Percentiles rank a stretch among this genome's conserved stretches.
These are phyloP conservation scores for Candida sanyaensis DNA, from an alignment of 1,139 yeast genomes.

Conservation along the genomic window DNA sequence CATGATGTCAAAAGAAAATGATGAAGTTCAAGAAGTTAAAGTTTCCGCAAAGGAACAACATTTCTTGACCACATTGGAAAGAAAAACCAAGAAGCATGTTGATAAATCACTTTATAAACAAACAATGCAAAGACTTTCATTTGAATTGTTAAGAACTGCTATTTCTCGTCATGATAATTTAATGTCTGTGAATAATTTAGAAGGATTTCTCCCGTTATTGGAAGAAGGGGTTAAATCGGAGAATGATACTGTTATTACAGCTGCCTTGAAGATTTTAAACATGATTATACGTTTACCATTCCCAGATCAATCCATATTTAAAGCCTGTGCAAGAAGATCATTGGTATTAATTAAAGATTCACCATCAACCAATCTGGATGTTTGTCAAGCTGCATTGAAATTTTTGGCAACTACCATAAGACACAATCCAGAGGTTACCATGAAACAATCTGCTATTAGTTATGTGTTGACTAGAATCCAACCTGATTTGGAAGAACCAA, in stretches of 20 bases:
- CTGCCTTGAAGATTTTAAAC: slow-evolving; percentile 66
- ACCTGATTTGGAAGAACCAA: slow-evolving; percentile 92
- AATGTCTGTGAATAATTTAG: slow-evolving; percentile 58
- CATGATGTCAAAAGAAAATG: slow-evolving; percentile 43
- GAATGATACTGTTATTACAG: slow-evolving; percentile 73
- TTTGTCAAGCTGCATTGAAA: slow-evolving; percentile 81
- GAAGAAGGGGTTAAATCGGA: slow-evolving; percentile 64
- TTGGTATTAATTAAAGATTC: slow-evolving; percentile 70
- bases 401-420: slow-evolving; percentile 74
- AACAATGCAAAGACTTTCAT: slow-evolving; percentile 72
- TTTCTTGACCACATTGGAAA: slow-evolving; percentile 66
- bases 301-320: slow-evolving; percentile 54
- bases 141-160: slow-evolving; percentile 77
- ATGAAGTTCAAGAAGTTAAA: slow-evolving; percentile 13
- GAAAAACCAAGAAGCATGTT: slow-evolving; percentile 56
- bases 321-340: slow-evolving; percentile 61
- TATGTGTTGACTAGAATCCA: slow-evolving; percentile 73
- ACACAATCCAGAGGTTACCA: slow-evolving; percentile 61
- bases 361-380: slow-evolving; percentile 75
- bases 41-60: slow-evolving; percentile 47
- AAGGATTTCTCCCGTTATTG: slow-evolving; percentile 76
- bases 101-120: slow-evolving; percentile 46
- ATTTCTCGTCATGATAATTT: slow-evolving; percentile 61
- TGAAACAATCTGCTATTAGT: slow-evolving; percentile 74
- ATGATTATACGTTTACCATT: slow-evolving; percentile 65